phyloP scores from a whole-genome alignment of 1,284 basidiomycete genomes.

The Tylopilus orsonianus region DNA sequence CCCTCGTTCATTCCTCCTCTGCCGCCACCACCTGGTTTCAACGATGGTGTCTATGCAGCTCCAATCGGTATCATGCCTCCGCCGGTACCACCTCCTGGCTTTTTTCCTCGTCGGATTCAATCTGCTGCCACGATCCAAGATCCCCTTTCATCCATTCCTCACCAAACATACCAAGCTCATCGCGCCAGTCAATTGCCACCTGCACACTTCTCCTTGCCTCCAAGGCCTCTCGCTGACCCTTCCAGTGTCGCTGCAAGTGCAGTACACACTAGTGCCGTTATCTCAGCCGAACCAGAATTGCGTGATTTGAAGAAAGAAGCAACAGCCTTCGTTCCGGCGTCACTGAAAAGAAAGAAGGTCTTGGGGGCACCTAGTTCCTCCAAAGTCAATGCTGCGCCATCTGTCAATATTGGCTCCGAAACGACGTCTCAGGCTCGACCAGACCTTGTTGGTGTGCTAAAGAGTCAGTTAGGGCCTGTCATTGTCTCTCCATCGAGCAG shows the following conservation, averaged over 20 bases:
- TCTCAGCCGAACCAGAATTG: slow-evolving; percentile 81
- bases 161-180: slow-evolving; percentile 66
- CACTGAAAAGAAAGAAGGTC: slow-evolving; percentile 64
- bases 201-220: slow-evolving; percentile 41
- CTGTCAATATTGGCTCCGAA: slow-evolving; percentile 41
- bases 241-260: slow-evolving; percentile 47
- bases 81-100: slow-evolving; percentile 33
- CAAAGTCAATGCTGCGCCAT: slow-evolving; percentile 65
- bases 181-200: slow-evolving; percentile 37
- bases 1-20: slow-evolving; percentile 31
- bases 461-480: slow-evolving; percentile 53
- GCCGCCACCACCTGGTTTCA: slow-evolving; percentile 23
- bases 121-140: slow-evolving; percentile 57
- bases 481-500: slow-evolving; percentile 15
- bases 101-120: slow-evolving; percentile 52
- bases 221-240: slow-evolving; percentile 36
- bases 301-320: slow-evolving; percentile 92
- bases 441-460: slow-evolving; percentile 63
- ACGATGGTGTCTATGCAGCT: slow-evolving; percentile 18
- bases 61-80: slow-evolving; percentile 33
- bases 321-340: slow-evolving; percentile 81
- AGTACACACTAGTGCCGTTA: slow-evolving; percentile 51
- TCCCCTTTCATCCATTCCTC: slow-evolving; percentile 59
- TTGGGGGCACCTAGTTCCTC: slow-evolving; percentile 35
- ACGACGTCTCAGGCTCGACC: slow-evolving; percentile 45